Evolutionary conservation across 495 filamentous ascomycete genomes (phyloP).

Genomic region (Tuber brumale): DNA sequence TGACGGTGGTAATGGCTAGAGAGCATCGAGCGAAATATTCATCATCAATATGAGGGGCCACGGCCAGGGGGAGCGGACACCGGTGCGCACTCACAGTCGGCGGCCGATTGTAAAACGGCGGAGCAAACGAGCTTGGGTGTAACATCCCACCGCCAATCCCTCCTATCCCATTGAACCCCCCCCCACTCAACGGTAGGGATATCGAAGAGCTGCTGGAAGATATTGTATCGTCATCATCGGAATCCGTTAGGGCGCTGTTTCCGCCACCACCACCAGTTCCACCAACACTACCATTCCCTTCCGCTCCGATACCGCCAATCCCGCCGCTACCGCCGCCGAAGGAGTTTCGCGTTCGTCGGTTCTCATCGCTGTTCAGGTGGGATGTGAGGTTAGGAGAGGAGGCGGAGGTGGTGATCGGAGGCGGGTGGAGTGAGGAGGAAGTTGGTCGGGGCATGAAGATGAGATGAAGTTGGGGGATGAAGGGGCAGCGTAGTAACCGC

Average conservation of each 20-base stretch:
- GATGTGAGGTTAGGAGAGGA: conserved; percentile 28
- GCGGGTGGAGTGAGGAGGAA: conserved; percentile 29
- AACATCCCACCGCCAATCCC: conserved; percentile 33
- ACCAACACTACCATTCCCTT: background rate
- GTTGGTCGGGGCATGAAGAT: conserved; percentile 17
- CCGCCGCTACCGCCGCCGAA: conserved; percentile 12
- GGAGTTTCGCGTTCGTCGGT: conserved; percentile 23
- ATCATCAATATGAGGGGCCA: conserved; percentile 7
- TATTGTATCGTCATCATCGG: conserved; percentile 26
- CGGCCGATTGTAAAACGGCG: conserved; percentile 81
- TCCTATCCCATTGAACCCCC: conserved; percentile 16
- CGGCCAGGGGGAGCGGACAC: background rate
- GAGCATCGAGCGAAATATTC: background rate
- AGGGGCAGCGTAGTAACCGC: conserved; percentile 3
- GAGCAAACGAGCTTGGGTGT: conserved; percentile 62
- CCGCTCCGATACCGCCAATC: conserved; percentile 7
- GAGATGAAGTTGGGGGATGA: conserved; percentile 19
- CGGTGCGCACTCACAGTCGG: conserved; percentile 50
- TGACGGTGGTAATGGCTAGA: conserved; percentile 72
- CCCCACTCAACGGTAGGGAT: conserved; percentile 24
- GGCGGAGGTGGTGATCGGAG: conserved; percentile 31
- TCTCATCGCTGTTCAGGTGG: conserved; percentile 12
- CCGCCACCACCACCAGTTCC: conserved; percentile 10
- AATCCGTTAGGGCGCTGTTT: conserved; percentile 15
- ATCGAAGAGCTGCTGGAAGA: conserved; percentile 30